These are phyloP conservation scores for Exophiala dermatitidis DNA, from an alignment of 2,329 filamentous ascomycete genomes.

Conservation along the genomic window DNA sequence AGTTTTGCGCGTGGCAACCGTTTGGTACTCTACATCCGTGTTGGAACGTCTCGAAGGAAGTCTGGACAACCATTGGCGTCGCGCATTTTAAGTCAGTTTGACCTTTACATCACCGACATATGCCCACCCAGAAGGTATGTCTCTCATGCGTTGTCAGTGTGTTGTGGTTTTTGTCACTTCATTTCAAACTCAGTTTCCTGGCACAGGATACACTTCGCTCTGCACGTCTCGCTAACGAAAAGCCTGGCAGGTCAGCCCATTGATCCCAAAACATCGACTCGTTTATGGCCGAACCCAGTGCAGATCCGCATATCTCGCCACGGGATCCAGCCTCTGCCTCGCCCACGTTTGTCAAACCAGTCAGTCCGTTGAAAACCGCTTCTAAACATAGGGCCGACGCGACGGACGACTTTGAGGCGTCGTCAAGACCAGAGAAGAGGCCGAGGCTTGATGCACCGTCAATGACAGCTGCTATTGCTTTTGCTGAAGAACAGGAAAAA, in stretches of 20 bases:
- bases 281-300: constrained; percentile 19
- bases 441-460: constrained; percentile 34
- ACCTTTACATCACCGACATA: constrained; percentile 5
- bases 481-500: constrained; percentile 44
- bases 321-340: constrained; percentile 8
- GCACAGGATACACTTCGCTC: neutral
- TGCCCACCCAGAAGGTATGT: constrained; percentile 10
- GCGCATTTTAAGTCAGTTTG: constrained; percentile 2
- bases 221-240: constrained; percentile 1
- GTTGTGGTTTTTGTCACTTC: neutral
- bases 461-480: constrained; percentile 46
- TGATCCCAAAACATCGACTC: neutral
- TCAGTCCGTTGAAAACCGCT: constrained; percentile 1
- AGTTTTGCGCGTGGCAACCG: neutral
- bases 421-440: constrained; percentile 33
- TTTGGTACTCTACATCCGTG: neutral
- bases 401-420: constrained; percentile 22
- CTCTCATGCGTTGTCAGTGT: neutral
- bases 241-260: constrained; percentile 1
- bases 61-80: constrained; percentile 2
- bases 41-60: neutral
- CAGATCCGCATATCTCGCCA: constrained; percentile 12
- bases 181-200: neutral
- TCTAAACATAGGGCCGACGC: constrained; percentile 2
- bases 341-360: constrained; percentile 16